Evolutionary conservation across 805 yeast species (phyloP).

Genomic region (Kuraishia floccosa): DNA sequence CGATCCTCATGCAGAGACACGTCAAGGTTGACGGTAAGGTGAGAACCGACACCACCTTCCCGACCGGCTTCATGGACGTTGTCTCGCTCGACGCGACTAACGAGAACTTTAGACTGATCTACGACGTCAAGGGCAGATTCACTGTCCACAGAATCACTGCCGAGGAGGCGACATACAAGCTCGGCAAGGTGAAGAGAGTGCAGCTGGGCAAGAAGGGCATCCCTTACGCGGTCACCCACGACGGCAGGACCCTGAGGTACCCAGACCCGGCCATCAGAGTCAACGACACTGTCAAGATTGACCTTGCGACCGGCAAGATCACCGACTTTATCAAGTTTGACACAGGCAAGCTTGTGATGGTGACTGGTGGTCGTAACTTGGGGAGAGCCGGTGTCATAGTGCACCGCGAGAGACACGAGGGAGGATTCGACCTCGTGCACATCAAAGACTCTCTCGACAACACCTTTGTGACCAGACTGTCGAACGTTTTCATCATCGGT

Average conservation of each 20-base stretch:
- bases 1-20: slow-evolving; percentile 96
- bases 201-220: slow-evolving; percentile 97
- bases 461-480: slow-evolving; percentile 90
- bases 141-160: slow-evolving; percentile 99
- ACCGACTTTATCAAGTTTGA: slow-evolving; percentile 84
- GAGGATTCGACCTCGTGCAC: slow-evolving; percentile 97
- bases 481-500: slow-evolving; percentile 91
- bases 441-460: slow-evolving; percentile 90
- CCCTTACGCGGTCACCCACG: slow-evolving; percentile 98
- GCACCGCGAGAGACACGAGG: slow-evolving; percentile 97
- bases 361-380: slow-evolving; percentile 97
- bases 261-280: slow-evolving; percentile 96
- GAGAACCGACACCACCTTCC: slow-evolving; percentile 98
- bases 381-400: slow-evolving; percentile 94
- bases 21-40: slow-evolving; percentile 99
- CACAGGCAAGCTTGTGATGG: slow-evolving; percentile 85
- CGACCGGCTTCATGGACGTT: slow-evolving; percentile 99
- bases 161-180: slow-evolving; percentile 97
- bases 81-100: slow-evolving; percentile 95
- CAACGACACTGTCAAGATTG: slow-evolving; percentile 96
- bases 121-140: slow-evolving; percentile 98
- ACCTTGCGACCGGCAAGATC: slow-evolving; percentile 92
- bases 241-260: slow-evolving; percentile 99
- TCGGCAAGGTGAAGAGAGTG: slow-evolving; percentile 96
- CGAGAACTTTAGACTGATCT: slow-evolving; percentile 98